phyloP scores from a whole-genome alignment of 192 early-diverging fungal species.

The Allomyces macrogynus region DNA sequence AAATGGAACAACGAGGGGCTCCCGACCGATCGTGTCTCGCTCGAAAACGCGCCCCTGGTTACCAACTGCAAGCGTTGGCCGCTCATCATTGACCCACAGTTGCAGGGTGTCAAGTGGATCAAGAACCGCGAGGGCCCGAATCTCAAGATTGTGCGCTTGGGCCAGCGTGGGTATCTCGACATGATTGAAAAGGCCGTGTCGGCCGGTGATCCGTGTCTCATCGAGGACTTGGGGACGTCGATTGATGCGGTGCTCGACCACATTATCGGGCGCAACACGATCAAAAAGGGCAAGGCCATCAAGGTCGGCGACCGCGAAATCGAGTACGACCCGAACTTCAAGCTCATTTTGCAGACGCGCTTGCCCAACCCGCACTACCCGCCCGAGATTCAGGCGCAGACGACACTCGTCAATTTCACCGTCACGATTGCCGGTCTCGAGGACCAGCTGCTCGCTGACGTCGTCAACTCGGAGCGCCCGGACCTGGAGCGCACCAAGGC shows the following conservation, averaged over 20 bases:
- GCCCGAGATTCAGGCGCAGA: conserved; percentile 90
- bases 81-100: conserved; percentile 94
- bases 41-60: conserved; percentile 97
- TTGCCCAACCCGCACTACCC: conserved; percentile 81
- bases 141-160: conserved; percentile 86
- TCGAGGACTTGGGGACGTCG: conserved; percentile 87
- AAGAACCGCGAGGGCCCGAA: conserved; percentile 64
- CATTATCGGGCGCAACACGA: conserved; percentile 87
- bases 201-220: conserved; percentile 90
- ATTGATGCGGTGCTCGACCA: conserved; percentile 94
- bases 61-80: conserved; percentile 88
- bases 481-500: conserved; percentile 84
- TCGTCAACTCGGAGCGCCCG: conserved; percentile 83
- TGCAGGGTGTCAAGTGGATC: conserved; percentile 74
- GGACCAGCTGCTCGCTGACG: conserved; percentile 89
- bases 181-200: conserved; percentile 89
- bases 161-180: conserved; percentile 91
- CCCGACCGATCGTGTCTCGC: conserved; percentile 77
- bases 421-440: conserved; percentile 89
- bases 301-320: conserved; percentile 96
- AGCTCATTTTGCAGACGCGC: conserved; percentile 77
- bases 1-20: conserved; percentile 69
- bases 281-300: conserved; percentile 82
- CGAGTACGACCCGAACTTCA: conserved; percentile 95
- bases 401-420: conserved; percentile 99